Evolutionary conservation across 2,329 filamentous ascomycete genomes (phyloP), one percentile per base, ranked within the genome.

Genomic region (Lachnellula occidentalis): DNA sequence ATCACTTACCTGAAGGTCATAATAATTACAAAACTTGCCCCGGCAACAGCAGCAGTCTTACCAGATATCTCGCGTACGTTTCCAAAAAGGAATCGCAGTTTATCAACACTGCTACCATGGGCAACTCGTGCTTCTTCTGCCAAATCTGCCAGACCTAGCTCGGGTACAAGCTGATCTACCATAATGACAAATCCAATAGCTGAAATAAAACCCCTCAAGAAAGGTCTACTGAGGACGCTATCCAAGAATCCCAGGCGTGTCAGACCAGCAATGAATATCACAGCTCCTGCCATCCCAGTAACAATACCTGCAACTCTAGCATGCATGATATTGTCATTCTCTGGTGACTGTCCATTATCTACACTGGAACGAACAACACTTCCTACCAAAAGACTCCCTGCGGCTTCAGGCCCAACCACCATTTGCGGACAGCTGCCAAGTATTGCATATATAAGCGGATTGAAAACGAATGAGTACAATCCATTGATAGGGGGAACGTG

Each of bases 101-200:
- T 97, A 58, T 92, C 86, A 47, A 94, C 78, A 50, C 87, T 92
- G 69, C 89, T 96, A 15, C 89, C 90, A 67, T 97, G 92, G 43
- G 82, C 81, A 2, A 91, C 81, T 2, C 76, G 74, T 2, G 71
- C 68, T 15, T 86, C 73, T 50, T 82, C 83, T 0, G 91, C 89
- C 17, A 83, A 72, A 1, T 78, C 74, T 37, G 78, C 79, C 21
- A 99, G 78, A 0, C 94, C 94, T 64, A 95, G 79, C 71, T 97
- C 91, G 0, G 92, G 92, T 51, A 96, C 88, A 45, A 96, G 75
- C 72, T 99, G 94, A 70, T 97, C 94, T 36, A 97, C 90, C 39
- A 95, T 84, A 68, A 99, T 97, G 61, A 97, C 92, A 53, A 96
- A 89, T 48, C 94, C 94, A 68, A 99, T 95, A 49, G 94, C 94